Conservation (phyloP, 2,329 filamentous ascomycete genomes). For the Dothideomycetidae sp. region DNA sequence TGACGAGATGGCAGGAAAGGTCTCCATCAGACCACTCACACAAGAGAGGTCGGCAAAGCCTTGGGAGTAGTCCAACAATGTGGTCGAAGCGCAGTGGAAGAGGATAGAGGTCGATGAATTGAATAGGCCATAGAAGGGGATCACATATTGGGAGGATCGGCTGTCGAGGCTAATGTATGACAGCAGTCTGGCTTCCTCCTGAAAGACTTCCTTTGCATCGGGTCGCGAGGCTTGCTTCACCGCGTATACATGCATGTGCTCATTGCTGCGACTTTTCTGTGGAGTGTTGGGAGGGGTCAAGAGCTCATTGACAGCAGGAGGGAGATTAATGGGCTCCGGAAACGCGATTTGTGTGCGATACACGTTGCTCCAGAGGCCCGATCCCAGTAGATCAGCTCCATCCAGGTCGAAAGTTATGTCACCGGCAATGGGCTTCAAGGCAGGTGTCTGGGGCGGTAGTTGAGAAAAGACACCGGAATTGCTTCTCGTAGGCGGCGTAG, state of each 20-base stretch:
- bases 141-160: conserved; percentile 16
- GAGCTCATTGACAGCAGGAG: conserved; percentile 1
- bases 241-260: conserved; percentile 17
- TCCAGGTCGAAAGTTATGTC: conserved; percentile 16
- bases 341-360: conserved; percentile 18
- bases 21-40: conserved; percentile 1
- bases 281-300: conserved; percentile 13
- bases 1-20: conserved; percentile 28
- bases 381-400: conserved; percentile 20
- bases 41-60: conserved; percentile 19
- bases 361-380: conserved; percentile 25
- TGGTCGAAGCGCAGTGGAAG: conserved; percentile 18
- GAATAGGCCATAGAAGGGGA: conserved; percentile 21
- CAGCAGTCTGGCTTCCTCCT: conserved; percentile 22
- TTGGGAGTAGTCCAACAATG: conserved; percentile 16
- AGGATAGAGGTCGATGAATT: conserved; percentile 18
- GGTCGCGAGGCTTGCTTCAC: conserved; percentile 21
- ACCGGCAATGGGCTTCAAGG: conserved; percentile 3
- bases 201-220: conserved; percentile 22
- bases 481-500: conserved; percentile 6
- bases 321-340: conserved; percentile 2
- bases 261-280: conserved; percentile 7
- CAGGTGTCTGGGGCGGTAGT: conserved; percentile 3
- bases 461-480: conserved; percentile 5
- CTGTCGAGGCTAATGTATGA: conserved; percentile 18